A percentile compares a stretch with the other conserved stretches of the same genome.
phyloP scores from a whole-genome alignment of 257 asterid genomes.

The Cordia subcordata region DNA sequence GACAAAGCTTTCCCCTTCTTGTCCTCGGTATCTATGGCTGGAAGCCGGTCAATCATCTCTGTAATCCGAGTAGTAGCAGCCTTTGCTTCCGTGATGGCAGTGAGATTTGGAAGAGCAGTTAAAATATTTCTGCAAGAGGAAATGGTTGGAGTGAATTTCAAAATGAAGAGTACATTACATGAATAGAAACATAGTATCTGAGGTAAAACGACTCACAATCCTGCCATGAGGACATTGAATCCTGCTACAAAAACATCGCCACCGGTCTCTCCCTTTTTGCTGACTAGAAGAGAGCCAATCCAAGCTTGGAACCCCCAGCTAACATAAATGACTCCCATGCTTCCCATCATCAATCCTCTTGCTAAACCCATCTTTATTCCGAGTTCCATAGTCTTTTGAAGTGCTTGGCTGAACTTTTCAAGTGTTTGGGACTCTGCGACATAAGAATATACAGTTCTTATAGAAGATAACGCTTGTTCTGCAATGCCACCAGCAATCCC shows the following conservation, averaged over 20 bases:
- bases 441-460: conserved; percentile 78
- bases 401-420: conserved; percentile 49
- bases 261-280: conserved; percentile 63
- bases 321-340: conserved; percentile 62
- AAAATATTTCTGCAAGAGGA: conserved; percentile 47
- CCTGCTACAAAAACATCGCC: conserved; percentile 82
- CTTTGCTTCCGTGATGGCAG: conserved; percentile 76
- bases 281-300: conserved; percentile 66
- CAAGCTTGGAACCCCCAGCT: conserved; percentile 91
- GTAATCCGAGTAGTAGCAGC: conserved; percentile 67
- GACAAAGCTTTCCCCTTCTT: conserved; percentile 48
- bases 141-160: neutral
- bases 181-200: conserved; percentile 62
- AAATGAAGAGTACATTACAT: conserved; percentile 19
- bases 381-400: conserved; percentile 36
- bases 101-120: conserved; percentile 76
- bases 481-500: conserved; percentile 53
- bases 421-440: conserved; percentile 62
- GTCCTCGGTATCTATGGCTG: conserved; percentile 65
- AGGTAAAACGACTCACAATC: conserved; percentile 74
- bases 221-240: conserved; percentile 75
- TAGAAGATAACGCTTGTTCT: conserved; percentile 75
- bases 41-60: conserved; percentile 60
- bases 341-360: conserved; percentile 78
- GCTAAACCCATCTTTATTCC: conserved; percentile 62